Evolutionary conservation across 1,284 basidiomycete species (phyloP).

Genomic region (Pulveroboletus sp.): DNA sequence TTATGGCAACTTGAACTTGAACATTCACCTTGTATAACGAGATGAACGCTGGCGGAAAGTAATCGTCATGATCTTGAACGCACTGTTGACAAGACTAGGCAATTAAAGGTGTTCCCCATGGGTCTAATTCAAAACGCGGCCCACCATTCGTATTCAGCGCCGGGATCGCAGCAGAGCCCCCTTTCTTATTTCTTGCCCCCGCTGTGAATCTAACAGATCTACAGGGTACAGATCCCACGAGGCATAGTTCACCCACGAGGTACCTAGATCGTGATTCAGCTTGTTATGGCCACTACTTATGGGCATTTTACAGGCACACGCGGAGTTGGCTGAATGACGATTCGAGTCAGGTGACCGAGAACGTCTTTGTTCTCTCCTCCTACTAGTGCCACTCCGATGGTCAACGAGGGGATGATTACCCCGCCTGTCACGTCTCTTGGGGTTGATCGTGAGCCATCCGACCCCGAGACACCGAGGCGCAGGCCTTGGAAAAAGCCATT

Average conservation of each 20-base stretch:
- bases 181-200: background rate
- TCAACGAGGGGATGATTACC: background rate
- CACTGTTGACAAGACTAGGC: background rate
- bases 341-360: slow-evolving; percentile 11
- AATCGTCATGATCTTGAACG: background rate
- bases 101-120: background rate
- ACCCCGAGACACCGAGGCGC: background rate
- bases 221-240: background rate
- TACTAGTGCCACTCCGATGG: slow-evolving; percentile 17
- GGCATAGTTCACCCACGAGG: background rate
- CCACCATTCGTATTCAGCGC: background rate
- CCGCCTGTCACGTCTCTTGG: slow-evolving; percentile 15
- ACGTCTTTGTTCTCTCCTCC: slow-evolving; percentile 6
- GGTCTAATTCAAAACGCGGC: background rate
- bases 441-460: background rate
- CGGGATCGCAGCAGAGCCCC: background rate
- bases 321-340: slow-evolving; percentile 2
- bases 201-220: background rate
- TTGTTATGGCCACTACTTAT: background rate
- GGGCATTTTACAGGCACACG: background rate
- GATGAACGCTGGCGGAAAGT: no score
- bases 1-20: no score
- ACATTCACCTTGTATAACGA: no score
- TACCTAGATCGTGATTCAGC: background rate
- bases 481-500: slow-evolving; percentile 14